Base-by-base conservation (phyloP, 176 grass and related monocot species). In the Cenchrus fungigraminus region DNA sequence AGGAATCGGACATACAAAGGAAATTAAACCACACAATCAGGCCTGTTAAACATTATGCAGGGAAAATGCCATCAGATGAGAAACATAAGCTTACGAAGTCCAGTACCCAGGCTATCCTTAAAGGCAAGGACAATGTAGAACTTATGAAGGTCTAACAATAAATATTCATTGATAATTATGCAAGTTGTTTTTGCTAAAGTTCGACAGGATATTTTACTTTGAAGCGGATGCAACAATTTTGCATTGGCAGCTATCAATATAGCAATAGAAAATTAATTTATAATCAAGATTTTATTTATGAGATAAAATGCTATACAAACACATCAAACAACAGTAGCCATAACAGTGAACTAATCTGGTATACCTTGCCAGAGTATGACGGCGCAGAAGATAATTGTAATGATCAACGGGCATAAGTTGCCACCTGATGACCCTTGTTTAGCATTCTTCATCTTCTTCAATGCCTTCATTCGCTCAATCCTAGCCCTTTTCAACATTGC, bases 291-390 rank as follows among this genome's bases (percentile, higher is more conserved):
- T 78, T 84, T 73, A 64, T 81, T 69, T 32, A 58, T 65, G 67
- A 44, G 6, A 17, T 12, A 82, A 55, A 74, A 2, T 47, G 9
- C 29, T 32, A 81, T 66, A 77, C 20, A 69, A 19, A 54, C 1
- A 58, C 15, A 19, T 0, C 78, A 74, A 29, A 65, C 56, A 61
- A 15, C 66, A 64, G 13, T 10, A 20, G 50, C 65, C 29, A 25
- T 77, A 37, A 6, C 68, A 86, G 10, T 57, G 14, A 44, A 63
- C 59, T 80, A 90, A 61, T 74, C 63, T 65, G 25, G 82, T 85
- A 87, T 94, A 98, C 97, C 97, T 92, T 99, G 97, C 97, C 94
- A 99, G 22, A 99, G 81, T 70, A 99, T 96, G 59, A 99, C 91
- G 57, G 97, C 60, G 85, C 97, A 99, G 83, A 99, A 99, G 75